Evolutionary conservation across 2,329 filamentous ascomycete species (phyloP), one percentile per base, ranked within the genome.

Genomic region (Hortaea sp.): DNA sequence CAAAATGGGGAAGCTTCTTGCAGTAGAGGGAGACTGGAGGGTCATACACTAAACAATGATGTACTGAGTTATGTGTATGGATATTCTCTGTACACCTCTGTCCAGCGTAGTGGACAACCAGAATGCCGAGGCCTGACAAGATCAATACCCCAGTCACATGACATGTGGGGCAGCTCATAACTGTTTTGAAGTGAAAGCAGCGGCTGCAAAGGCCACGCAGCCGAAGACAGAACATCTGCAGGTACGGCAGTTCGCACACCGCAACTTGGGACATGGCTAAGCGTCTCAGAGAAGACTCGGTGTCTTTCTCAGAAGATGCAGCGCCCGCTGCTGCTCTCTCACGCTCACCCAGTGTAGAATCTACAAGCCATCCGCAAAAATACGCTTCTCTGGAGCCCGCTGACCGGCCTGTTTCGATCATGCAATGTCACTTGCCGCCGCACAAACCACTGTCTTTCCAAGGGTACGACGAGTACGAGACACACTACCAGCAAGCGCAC

Each of bases 401-500:
- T 13, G n/a, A 9, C n/a, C 32, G n/a, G 7, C 7, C 39, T n/a
- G 11, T 32, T 39, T 59, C 69, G 49, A 68, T 76, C 48, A 94
- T 95, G 78, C 79, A 73, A 66, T 97, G 90, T 69, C 79, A 78
- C 13, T 73, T 97, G 20, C 87, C 89, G 44, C 86, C 87, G 41
- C 89, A 95, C 66, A 75, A 83, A 49, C 72, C 79, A 1, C 60
- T 92, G 45, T 71, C 74, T 4, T 97, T 98, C 65, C 62, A 70
- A 27, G 81, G 81, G 0, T 88, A 88, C 60, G 76, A 81, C 48
- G 85, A 88, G 11, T 95, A 94, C 66, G 88, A 95, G 63, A 69
- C 82, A 6, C 92, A 98, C 64, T 95, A 95, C 68, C 75, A 73
- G 54, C 82, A 86, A 60, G 72, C 76, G 20, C 92, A 97, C 65